Percentiles rank a stretch among this genome's conserved stretches.
Evolutionary conservation across 73 alveolate species (phyloP).

Genomic region (Uronychia binucleata): DNA sequence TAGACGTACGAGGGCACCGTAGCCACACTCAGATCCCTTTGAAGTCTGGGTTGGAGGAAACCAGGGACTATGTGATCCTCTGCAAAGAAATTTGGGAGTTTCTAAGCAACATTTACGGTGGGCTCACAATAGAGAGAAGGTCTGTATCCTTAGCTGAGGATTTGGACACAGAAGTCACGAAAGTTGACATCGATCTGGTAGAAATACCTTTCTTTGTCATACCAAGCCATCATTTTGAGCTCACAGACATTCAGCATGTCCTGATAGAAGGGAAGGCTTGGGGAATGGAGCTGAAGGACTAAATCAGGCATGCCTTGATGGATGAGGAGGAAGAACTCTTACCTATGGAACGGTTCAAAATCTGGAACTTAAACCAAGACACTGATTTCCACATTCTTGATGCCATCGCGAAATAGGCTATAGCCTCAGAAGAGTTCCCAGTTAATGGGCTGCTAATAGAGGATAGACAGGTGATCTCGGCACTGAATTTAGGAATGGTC

Average conservation of each 20-base stretch:
- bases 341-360: not conserved
- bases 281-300: conserved; percentile 22
- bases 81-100: conserved; percentile 18
- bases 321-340: conserved; percentile 21
- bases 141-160: not conserved
- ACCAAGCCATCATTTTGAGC: conserved; percentile 22
- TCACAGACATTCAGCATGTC: not conserved
- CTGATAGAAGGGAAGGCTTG: conserved; percentile 21
- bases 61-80: conserved; percentile 12
- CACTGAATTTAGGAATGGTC: not conserved
- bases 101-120: conserved; percentile 22
- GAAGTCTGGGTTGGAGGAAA: conserved; percentile 1
- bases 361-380: not conserved
- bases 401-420: not conserved
- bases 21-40: conserved; percentile 23
- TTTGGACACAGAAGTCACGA: not conserved
- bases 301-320: not conserved
- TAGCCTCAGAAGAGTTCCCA: not conserved
- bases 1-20: conserved; percentile 2
- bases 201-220: conserved; percentile 21
- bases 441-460: not conserved
- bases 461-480: not conserved
- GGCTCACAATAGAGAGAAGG: conserved; percentile 1
- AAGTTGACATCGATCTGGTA: conserved; percentile 59
- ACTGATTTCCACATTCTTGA: too few relatives aligned